Percentiles rank a stretch among this genome's conserved stretches.
Evolutionary conservation across 1,284 basidiomycete genomes (phyloP).

Genomic region (Trametes versicolor): DNA sequence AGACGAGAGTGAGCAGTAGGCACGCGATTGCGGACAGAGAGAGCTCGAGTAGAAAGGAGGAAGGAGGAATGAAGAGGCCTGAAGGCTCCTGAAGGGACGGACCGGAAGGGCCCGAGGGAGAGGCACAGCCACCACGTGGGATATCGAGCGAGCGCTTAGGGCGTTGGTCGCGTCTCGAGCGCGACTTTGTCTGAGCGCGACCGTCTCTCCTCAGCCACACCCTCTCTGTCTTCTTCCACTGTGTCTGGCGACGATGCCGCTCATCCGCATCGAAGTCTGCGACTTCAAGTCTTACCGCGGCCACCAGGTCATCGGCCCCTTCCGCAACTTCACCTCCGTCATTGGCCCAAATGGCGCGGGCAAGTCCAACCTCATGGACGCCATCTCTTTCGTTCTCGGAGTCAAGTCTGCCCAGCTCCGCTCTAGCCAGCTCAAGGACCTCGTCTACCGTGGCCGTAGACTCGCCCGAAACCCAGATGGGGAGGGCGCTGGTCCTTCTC

Average conservation of each 20-base stretch:
- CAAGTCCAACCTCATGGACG: slow-evolving; percentile 99
- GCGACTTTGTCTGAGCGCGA: slow-evolving; percentile 12
- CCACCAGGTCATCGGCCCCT: slow-evolving; percentile 90
- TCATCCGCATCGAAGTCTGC: slow-evolving; percentile 84
- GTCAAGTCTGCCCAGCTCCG: slow-evolving; percentile 94
- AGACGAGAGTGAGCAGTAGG: no score
- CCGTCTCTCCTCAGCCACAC: slow-evolving; percentile 15
- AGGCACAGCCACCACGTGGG: slow-evolving; percentile 16
- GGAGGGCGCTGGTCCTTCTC: slow-evolving; percentile 59
- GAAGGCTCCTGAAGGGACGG: background rate
- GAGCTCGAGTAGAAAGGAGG: no score
- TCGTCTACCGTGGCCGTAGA: slow-evolving; percentile 92
- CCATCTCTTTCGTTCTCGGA: slow-evolving; percentile 98
- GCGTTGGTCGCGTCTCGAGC: slow-evolving; percentile 17
- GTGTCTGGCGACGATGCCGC: slow-evolving; percentile 61
- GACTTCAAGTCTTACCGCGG: slow-evolving; percentile 97
- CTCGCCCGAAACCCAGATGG: slow-evolving; percentile 67
- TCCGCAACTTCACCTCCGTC: slow-evolving; percentile 93
- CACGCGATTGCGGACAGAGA: no score
- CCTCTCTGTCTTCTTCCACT: background rate
- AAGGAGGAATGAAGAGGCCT: background rate
- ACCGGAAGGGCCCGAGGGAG: background rate
- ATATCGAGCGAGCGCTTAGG: background rate
- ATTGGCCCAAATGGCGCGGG: slow-evolving; percentile 99
- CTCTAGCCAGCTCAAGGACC: slow-evolving; percentile 92